Base-by-base conservation (phyloP, 1,139 yeast species). In the Saccharomyces hybrid region DNA sequence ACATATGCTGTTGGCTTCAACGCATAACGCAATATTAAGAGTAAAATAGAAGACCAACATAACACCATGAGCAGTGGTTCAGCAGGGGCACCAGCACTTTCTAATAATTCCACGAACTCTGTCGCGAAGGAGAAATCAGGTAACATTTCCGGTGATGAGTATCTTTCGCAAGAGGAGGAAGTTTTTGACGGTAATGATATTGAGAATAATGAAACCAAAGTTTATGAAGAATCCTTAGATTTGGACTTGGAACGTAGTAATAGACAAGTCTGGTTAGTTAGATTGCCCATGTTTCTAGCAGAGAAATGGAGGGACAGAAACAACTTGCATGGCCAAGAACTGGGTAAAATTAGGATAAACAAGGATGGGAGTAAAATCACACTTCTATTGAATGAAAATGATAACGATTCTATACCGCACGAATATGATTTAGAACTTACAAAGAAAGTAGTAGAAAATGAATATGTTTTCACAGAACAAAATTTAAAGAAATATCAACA, bases 381-480 rank as follows among this genome's bases (percentile, higher is more conserved):
- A 61, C 68, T 86, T 56, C 78, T 80, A 27, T 70, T 86, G 54
- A 78, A 82, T 60, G 76, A 79, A 52, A 73, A 77, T 55, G 76
- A 77, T 50, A 67, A 68, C 34, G 70, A 72, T 49, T 78, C 78
- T 42, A 79, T 91, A 47, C 99, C 98, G 3, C 87, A 82, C 62
- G 89, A 88, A 62, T 93, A 91, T 69, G 95, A 89, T 64, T 75
- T 93, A 11, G 80, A 83, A 52, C 76, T 93, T 69, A 79, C 87
- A 31, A 89, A 89, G 70, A 83, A 87, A 47, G 83, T 82, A 58
- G 96, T 90, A 8, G 82, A 81, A 50, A 93, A 91, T 68, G 88
- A 95, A 56, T 93, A 80, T 68, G 88, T 90, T n/a, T 90, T 93
- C 70, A 84, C 91, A 29, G 99, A 93, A 72, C 86, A 88, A 66